Evolutionary conservation across 805 yeast species (phyloP).

Genomic region (Yarrowia sp.): DNA sequence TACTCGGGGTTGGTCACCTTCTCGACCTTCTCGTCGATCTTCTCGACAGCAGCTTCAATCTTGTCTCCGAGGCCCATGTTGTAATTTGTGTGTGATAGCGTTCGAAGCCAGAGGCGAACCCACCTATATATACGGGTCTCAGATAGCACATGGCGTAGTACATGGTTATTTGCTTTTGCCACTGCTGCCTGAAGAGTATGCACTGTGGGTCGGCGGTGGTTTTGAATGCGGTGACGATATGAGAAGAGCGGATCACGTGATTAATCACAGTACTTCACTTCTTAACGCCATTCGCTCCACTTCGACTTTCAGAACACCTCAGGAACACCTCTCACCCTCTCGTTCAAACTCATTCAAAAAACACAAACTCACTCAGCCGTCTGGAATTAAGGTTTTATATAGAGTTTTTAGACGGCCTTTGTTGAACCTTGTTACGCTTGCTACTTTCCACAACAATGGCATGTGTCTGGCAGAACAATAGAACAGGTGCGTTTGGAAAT

Average conservation of each 20-base stretch:
- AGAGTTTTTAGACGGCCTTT: background rate
- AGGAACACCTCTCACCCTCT: no score
- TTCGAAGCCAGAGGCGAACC: no score
- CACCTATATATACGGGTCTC: background rate
- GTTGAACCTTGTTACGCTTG: background rate
- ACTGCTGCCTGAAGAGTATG: background rate
- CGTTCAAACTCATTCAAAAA: background rate
- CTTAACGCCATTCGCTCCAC: no score
- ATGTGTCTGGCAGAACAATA: background rate
- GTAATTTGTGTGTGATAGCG: background rate
- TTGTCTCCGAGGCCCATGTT: slow-evolving; percentile 8
- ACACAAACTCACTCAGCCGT: background rate
- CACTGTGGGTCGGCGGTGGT: background rate
- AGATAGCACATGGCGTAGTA: background rate
- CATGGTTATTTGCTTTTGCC: background rate
- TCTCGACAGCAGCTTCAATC: slow-evolving; percentile 9
- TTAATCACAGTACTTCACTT: no score
- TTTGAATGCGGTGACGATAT: background rate
- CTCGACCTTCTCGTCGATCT: slow-evolving; percentile 19
- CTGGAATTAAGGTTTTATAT: background rate
- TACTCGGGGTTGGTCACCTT: slow-evolving; percentile 14
- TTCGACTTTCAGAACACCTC: background rate
- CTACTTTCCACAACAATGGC: background rate
- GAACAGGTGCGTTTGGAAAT: background rate
- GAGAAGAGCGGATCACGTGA: background rate